Conservation (phyloP, 2,329 filamentous ascomycete genomes). For the Curvularia verruculosa region DNA sequence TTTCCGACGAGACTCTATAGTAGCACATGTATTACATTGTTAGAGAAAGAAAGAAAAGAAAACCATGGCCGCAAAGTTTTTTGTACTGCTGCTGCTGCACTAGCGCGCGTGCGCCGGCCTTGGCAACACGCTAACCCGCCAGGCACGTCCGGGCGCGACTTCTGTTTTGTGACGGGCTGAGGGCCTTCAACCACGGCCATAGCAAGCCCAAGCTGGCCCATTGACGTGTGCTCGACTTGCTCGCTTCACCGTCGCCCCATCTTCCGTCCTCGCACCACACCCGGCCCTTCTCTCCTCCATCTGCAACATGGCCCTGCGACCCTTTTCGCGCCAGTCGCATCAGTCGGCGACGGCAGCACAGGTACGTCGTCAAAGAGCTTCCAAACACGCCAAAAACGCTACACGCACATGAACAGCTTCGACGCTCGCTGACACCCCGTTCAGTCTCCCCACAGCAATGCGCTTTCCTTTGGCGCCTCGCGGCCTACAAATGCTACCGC, state of each 20-base stretch:
- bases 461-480: constrained; percentile 21
- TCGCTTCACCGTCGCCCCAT: constrained; percentile 2
- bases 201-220: constrained; percentile 3
- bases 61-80: constrained; percentile 42
- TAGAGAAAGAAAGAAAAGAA: constrained; percentile 59
- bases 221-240: constrained; percentile 2
- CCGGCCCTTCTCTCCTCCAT: background rate
- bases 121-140: constrained; percentile 21
- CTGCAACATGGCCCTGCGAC: constrained; percentile 33
- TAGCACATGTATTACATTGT: constrained; percentile 80
- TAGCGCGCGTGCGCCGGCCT: constrained; percentile 24
- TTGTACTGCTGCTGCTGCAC: constrained; percentile 22
- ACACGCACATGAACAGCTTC: background rate
- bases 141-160: constrained; percentile 19
- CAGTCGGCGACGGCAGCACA: constrained; percentile 26
- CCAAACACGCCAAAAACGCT: background rate
- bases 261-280: background rate
- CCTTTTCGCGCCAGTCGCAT: constrained; percentile 38
- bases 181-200: constrained; percentile 14
- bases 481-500: constrained; percentile 22
- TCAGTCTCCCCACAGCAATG: constrained; percentile 21
- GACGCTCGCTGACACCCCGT: constrained; percentile 1
- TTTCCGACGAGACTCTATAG: constrained; percentile 99
- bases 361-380: constrained; percentile 26
- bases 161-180: constrained; percentile 36